Base-by-base conservation (phyloP, 2,329 filamentous ascomycete genomes). In the Hymenoscyphus albidus region DNA sequence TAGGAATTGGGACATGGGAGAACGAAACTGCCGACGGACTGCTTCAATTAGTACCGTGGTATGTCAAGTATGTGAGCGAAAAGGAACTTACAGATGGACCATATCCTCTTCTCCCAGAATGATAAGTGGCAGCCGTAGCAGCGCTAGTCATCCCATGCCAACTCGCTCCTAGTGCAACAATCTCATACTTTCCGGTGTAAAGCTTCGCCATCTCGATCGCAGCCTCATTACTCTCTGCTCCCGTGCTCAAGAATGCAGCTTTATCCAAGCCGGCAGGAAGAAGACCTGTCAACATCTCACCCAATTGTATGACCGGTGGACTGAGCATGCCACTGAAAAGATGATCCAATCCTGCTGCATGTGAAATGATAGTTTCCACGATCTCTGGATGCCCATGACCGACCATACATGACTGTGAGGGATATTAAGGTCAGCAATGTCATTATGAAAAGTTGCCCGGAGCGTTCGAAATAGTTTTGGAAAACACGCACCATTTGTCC, bases 201-300 rank as follows among this genome's bases (percentile, higher is more conserved):
- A 79, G 75, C 69, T 89, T 89, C 3, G 87, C 86, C 68, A 89
- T 79, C 64, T 85, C 84, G 64, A 89, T 86, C 1, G 87, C 87
- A 2, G 85, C 85, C 68, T 90, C 86, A 65, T 81, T 85, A 56
- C 78, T 81, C 71, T 88, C 84, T 2, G 79, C 80, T 1, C 85
- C 85, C 0, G 85, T 88, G 60, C 78, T 83, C 10, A 86, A 77
- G 67, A 88, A 87, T 70, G 86, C 82, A 0, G 84, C 80, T 66
- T 83, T 82, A 65, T 84, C 80, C 0, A 88, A 75, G 0, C 77
- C 79, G 0, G 73, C 69, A 0, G 84, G 84, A 2, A 85, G 77
- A 1, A 83, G 71, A 0, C 74, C 73, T 16, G 80, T 81, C 4
- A 88, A 76, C 1, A 80, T 78, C 67, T 83, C 79, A 0, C 79